These are phyloP conservation scores for Umbelopsis sp. DNA, from an alignment of 371 early-diverging fungal species.

Conservation along the genomic window DNA sequence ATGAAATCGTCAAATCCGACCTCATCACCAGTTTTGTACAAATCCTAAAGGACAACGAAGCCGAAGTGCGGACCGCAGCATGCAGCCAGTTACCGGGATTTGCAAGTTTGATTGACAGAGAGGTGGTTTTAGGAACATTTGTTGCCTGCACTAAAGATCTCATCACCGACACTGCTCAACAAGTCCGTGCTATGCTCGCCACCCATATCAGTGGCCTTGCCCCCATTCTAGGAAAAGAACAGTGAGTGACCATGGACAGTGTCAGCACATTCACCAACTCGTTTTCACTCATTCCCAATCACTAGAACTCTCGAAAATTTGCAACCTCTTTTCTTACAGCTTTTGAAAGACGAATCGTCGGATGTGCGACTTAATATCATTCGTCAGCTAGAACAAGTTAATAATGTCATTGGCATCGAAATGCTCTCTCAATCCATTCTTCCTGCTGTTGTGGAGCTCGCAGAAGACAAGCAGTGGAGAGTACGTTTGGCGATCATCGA, in stretches of 20 bases:
- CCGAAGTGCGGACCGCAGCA: conserved; percentile 73
- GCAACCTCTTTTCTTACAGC: conserved; percentile 91
- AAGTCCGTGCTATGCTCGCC: conserved; percentile 95
- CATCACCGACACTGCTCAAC: conserved; percentile 93
- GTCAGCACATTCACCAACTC: neutral
- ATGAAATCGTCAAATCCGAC: conserved; percentile 68
- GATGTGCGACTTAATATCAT: conserved; percentile 98
- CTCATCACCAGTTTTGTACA: conserved; percentile 70
- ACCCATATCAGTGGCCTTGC: conserved; percentile 94
- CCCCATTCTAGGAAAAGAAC: conserved; percentile 91
- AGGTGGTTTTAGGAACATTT: conserved; percentile 79
- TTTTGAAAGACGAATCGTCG: conserved; percentile 95
- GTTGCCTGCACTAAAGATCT: conserved; percentile 92
- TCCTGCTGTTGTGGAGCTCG: conserved; percentile 97
- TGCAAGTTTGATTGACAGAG: conserved; percentile 77
- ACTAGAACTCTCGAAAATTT: conserved; percentile 90
- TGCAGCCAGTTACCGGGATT: conserved; percentile 59
- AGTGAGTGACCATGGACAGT: conserved; percentile 45
- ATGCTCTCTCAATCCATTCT: conserved; percentile 94
- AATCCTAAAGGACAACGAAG: conserved; percentile 94
- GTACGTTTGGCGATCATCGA: conserved; percentile 98
- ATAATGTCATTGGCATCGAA: conserved; percentile 95
- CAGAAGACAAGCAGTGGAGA: conserved; percentile 99
- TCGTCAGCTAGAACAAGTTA: conserved; percentile 93
- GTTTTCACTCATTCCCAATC: neutral